Conservation (phyloP, 345 rosid genomes). For the Conringia planisiliqua region DNA sequence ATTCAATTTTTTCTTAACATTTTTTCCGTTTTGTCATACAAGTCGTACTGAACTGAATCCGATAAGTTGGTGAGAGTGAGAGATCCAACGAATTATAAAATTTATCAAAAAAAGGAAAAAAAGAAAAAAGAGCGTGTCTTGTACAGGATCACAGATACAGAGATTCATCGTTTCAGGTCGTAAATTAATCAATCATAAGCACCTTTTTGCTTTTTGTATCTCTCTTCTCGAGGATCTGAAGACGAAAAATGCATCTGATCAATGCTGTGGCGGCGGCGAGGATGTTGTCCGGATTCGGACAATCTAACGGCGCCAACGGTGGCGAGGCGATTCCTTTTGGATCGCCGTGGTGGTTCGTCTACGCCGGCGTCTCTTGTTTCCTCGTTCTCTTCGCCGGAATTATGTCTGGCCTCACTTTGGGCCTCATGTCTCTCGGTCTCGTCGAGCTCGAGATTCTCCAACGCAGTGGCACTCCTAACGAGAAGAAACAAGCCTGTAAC, state of each 20-base stretch:
- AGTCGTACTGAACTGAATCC: neutral
- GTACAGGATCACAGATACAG: neutral
- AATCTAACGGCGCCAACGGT: constrained; percentile 25
- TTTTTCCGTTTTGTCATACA: neutral
- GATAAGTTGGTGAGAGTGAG: neutral
- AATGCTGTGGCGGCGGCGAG: constrained; percentile 64
- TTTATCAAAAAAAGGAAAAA: neutral
- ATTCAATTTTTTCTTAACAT: neutral
- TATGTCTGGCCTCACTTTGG: constrained; percentile 96
- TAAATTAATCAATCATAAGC: neutral
- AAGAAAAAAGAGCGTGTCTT: neutral
- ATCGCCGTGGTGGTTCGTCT: constrained; percentile 51
- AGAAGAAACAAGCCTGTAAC: constrained; percentile 94
- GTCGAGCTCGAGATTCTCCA: constrained; percentile 96
- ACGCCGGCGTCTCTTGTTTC: constrained; percentile 70
- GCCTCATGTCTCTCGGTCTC: constrained; percentile 96
- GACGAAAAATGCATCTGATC: constrained; percentile 52
- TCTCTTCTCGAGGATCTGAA: constrained; percentile 1
- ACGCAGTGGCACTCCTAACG: constrained; percentile 76
- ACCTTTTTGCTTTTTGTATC: neutral
- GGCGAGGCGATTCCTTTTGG: constrained; percentile 57
- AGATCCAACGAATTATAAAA: neutral
- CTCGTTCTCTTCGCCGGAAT: constrained; percentile 94
- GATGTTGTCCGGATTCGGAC: constrained; percentile 43
- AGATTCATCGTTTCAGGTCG: neutral